Base-by-base conservation (phyloP, 176 grass and related monocot species). In the Saccharum officinarum region DNA sequence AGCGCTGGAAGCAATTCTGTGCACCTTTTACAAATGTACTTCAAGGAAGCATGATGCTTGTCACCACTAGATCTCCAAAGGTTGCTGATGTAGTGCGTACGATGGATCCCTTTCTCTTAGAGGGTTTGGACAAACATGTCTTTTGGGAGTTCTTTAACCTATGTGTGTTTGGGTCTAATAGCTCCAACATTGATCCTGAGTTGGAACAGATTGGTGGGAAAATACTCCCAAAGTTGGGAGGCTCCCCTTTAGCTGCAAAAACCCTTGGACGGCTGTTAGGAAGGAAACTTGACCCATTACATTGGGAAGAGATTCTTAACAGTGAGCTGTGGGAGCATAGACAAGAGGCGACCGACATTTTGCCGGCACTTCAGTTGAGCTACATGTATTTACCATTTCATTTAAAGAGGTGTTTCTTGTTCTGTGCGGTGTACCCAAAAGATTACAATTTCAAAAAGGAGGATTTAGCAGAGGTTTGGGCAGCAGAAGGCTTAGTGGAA, bases 341-440 rank as follows among this genome's bases (percentile, higher is more conserved):
- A 12, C 65, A 86, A 67, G 4, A 78, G 31, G 63, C 68, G 0
- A 49, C 52, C 33, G 87, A 80, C 1, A 91, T 93, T 69, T 13
- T 91, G 15, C 78, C 88, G 0, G 79, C 75, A 4, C 77, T 91
- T 30, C 78, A 39, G 4, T 72, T 94, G 60, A 94, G 92, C 44
- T 94, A 94, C 49, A 84, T 90, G 11, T 77, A 88, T 78, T 80
- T 94, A 65, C 67, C 86, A 1, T 50, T 57, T 11, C 10, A 86
- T 68, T 60, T 91, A 63, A 89, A 87, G n/a, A 82, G 71, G 34
- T 87, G 80, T 23, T 85, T 93, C 64, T 61, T 81, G 25, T 77
- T 87, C 17, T 93, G 85, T 77, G 63, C 88, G 13, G 10, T 90
- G 5, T 90, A 77, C n/a, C 91, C 85, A 1, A 93, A 87, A 79